Base-by-base conservation (phyloP, 2,329 filamentous ascomycete species). In the Colletotrichum sp. region DNA sequence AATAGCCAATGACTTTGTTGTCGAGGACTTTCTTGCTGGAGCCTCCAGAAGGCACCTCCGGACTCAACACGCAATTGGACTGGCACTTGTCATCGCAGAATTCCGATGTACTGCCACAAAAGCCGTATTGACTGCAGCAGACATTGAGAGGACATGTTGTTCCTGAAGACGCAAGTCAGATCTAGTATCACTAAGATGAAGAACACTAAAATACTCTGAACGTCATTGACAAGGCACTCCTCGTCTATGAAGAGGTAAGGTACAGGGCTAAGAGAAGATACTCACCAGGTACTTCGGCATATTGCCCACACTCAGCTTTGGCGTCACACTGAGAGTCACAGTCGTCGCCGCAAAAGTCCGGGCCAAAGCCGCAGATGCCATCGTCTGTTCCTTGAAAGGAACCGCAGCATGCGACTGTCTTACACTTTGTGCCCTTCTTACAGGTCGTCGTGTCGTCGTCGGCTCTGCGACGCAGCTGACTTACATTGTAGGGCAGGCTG, bases 91-190 rank as follows among this genome's bases (percentile, higher is more conserved):
- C 16, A 30, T 67, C 59, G 43, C 73, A 76, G 60, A 26, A 64
- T 21, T 64, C 75, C 6, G 63, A 55, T 6, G 72, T 77, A 18
- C 39, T 65, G 5, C 77, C 75, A 70, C 80, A 82, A 57, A 81
- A 82, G 26, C 80, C 78, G 43, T 63, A 81, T 32, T 64, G n/a
- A 21, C 60, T 64, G 28, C 60, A 64, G 60, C 60, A 64, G n/a
- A 64, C 60, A 16, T 36, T 64, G 0, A 64, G 60, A 21, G 60
- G 60, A 7, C 60, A 64, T 4, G 39, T 48, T 48, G 39, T 48
- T 48, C 39, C 39, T 48, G 39, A n/a, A 48, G 39, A 48, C 18
- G 39, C 39, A 48, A n/a, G 39, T 48, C 18, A 48, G 39, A 48
- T 12, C 9, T 6, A 48, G 3, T 6, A 12, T 48, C 39, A 48